These are phyloP conservation scores for Eremothecium coryli DNA, from an alignment of 1,139 yeast species.

Conservation along the genomic window DNA sequence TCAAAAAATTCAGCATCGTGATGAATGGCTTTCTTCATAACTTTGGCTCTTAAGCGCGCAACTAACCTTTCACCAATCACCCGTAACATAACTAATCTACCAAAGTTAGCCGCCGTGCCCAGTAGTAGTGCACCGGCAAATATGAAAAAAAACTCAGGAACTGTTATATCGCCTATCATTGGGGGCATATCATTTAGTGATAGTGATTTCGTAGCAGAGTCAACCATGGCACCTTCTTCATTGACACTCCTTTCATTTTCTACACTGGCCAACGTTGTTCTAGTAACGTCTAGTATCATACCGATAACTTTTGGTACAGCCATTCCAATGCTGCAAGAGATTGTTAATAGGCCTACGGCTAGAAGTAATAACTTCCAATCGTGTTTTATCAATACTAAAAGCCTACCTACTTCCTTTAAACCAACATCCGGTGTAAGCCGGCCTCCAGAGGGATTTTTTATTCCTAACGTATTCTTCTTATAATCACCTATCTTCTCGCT, in stretches of 20 bases:
- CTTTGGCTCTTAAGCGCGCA: slow-evolving; percentile 66
- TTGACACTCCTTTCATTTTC: slow-evolving; percentile 1
- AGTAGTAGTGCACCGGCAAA: slow-evolving; percentile 49
- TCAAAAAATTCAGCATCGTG: slow-evolving; percentile 94
- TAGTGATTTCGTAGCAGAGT: slow-evolving; percentile 11
- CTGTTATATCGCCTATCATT: slow-evolving; percentile 39
- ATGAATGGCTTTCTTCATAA: slow-evolving; percentile 65
- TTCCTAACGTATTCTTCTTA: too few species aligned
- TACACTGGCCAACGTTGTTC: slow-evolving; percentile 28
- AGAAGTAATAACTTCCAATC: slow-evolving; percentile 43
- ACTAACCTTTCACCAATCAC: slow-evolving; percentile 80
- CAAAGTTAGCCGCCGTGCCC: slow-evolving; percentile 74
- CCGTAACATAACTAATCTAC: slow-evolving; percentile 64
- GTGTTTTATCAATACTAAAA: slow-evolving; percentile 40
- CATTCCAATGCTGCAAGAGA: slow-evolving; percentile 59
- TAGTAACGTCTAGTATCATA: slow-evolving; percentile 56
- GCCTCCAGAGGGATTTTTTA: too few species aligned
- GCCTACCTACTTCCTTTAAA: slow-evolving; percentile 40
- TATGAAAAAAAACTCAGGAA: slow-evolving; percentile 40
- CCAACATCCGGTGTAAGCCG: too few species aligned
- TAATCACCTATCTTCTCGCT: too few species aligned
- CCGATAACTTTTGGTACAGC: slow-evolving; percentile 79
- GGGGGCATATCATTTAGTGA: slow-evolving; percentile 33
- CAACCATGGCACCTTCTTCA: too few species aligned
- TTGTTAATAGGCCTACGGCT: slow-evolving; percentile 54